These are phyloP conservation scores for Nannochloropsis gaditana DNA, from an alignment of 108 stramenopile species.

Conservation along the genomic window DNA sequence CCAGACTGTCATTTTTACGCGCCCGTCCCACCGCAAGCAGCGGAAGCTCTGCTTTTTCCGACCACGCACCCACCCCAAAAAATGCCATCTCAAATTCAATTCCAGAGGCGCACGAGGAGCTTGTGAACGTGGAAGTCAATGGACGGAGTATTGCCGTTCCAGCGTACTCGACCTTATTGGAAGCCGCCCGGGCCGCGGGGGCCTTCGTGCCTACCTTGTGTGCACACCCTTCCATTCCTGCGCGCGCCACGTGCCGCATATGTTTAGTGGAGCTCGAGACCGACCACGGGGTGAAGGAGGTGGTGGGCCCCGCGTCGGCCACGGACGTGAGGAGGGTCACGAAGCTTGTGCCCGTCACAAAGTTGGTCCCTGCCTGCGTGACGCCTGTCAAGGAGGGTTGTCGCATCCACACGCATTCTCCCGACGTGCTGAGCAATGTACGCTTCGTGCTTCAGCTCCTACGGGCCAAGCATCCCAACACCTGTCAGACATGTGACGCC, in stretches of 20 bases:
- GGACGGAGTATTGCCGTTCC: background rate
- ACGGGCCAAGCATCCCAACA: slow-evolving; percentile 50
- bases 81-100: too few relatives aligned
- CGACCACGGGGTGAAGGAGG: background rate
- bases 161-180: slow-evolving; percentile 37
- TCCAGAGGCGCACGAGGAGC: background rate
- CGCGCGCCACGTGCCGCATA: slow-evolving; percentile 54
- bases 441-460: slow-evolving; percentile 51
- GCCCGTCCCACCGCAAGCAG: too few relatives aligned
- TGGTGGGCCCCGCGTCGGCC: background rate
- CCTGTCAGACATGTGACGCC: slow-evolving; percentile 53
- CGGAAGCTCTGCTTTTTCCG: too few relatives aligned
- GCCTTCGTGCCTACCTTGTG: slow-evolving; percentile 56
- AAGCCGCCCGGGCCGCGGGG: slow-evolving; percentile 48
- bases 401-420: slow-evolving; percentile 13
- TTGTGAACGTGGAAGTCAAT: slow-evolving; percentile 11
- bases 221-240: slow-evolving; percentile 52
- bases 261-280: slow-evolving; percentile 55
- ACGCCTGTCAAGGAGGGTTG: slow-evolving; percentile 49
- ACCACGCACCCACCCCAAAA: too few relatives aligned
- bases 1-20: too few relatives aligned
- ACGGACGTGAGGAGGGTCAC: background rate
- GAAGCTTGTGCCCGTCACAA: slow-evolving; percentile 19
- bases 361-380: slow-evolving; percentile 47
- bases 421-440: slow-evolving; percentile 38